phyloP scores from a whole-genome alignment of 306 rosid genomes.

The Delonix regia region DNA sequence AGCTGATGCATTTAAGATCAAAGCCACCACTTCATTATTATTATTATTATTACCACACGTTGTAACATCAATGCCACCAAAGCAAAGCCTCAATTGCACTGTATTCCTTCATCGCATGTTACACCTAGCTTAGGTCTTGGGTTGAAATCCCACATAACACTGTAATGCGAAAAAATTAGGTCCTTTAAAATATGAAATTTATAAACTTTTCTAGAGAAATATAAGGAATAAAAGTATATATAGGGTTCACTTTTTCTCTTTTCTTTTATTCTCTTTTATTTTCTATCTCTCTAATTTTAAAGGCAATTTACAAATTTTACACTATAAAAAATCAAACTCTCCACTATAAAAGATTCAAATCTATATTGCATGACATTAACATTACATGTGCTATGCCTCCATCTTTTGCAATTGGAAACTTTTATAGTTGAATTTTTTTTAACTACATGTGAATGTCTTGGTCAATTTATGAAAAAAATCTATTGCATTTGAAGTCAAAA shows the following conservation, averaged over 20 bases:
- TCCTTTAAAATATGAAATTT: too few species aligned
- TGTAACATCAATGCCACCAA: neutral
- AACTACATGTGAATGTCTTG: neutral
- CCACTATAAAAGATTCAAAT: too few species aligned
- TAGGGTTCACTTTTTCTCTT: too few species aligned
- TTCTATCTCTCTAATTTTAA: too few species aligned
- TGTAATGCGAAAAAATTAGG: too few species aligned
- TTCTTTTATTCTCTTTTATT: too few species aligned
- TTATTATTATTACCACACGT: neutral
- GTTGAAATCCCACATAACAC: neutral
- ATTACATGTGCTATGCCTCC: neutral
- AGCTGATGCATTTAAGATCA: neutral
- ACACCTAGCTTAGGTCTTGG: neutral
- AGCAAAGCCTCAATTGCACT: neutral
- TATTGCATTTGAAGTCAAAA: too few species aligned
- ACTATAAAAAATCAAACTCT: too few species aligned
- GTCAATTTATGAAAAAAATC: too few species aligned
- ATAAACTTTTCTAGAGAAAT: too few species aligned
- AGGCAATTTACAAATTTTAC: too few species aligned
- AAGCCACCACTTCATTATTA: neutral
- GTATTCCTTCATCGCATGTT: neutral
- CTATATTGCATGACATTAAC: neutral
- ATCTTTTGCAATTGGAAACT: neutral
- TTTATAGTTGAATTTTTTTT: neutral
- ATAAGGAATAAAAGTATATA: too few species aligned